Conservation (phyloP, 2,329 filamentous ascomycete genomes). For the Aspergillus niger region DNA sequence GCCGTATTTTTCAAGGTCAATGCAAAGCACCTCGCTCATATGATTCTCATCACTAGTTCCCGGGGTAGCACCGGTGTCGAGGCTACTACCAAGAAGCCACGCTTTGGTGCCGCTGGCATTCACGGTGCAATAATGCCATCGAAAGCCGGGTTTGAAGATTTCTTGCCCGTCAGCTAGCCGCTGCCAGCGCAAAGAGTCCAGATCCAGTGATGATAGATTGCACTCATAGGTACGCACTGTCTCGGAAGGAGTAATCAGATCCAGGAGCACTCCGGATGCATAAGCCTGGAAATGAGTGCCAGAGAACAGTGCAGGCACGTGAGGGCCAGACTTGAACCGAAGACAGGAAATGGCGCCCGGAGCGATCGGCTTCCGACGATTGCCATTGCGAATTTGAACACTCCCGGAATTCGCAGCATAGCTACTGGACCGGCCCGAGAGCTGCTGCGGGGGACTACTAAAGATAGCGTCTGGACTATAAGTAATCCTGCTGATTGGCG, state of each 20-base stretch:
- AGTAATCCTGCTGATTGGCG: slow-evolving; percentile 36
- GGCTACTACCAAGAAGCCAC: slow-evolving; percentile 91
- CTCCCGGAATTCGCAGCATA: slow-evolving; percentile 75
- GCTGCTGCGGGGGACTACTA: slow-evolving; percentile 40
- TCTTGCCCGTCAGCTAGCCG: slow-evolving; percentile 92
- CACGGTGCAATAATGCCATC: slow-evolving; percentile 98
- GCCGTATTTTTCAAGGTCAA: slow-evolving; percentile 89
- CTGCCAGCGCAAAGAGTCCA: slow-evolving; percentile 88
- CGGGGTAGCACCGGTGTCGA: slow-evolving; percentile 68
- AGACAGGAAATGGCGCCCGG: slow-evolving; percentile 87
- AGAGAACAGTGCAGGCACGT: slow-evolving; percentile 83
- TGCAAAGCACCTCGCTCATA: slow-evolving; percentile 88
- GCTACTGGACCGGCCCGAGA: slow-evolving; percentile 42
- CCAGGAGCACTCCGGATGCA: slow-evolving; percentile 86
- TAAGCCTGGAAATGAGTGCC: slow-evolving; percentile 96
- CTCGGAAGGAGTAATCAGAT: slow-evolving; percentile 89
- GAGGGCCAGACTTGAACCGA: slow-evolving; percentile 83
- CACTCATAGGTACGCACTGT: slow-evolving; percentile 86
- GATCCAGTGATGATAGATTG: slow-evolving; percentile 83
- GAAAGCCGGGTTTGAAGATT: slow-evolving; percentile 86
- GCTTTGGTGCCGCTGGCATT: slow-evolving; percentile 94
- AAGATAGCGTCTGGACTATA: slow-evolving; percentile 40
- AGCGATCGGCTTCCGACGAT: slow-evolving; percentile 59
- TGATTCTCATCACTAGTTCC: slow-evolving; percentile 81
- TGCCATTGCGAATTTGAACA: slow-evolving; percentile 57